Percentiles rank a stretch among this genome's conserved stretches.
Evolutionary conservation across 2,329 filamentous ascomycete genomes (phyloP).

Genomic region (Stemphylium beticola): DNA sequence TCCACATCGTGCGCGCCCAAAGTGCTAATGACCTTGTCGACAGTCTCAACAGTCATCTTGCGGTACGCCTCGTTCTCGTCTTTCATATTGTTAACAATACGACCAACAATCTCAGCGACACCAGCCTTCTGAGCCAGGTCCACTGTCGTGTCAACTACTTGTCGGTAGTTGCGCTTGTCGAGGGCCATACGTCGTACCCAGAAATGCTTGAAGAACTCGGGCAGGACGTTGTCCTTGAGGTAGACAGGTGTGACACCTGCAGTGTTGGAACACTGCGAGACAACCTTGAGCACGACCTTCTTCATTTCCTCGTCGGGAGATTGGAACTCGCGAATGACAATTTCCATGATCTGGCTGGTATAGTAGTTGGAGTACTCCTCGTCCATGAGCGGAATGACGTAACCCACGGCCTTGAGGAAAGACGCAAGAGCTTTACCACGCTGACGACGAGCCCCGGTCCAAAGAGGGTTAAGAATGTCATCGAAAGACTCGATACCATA

Average conservation of each 20-base stretch:
- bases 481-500: conserved; percentile 99
- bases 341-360: conserved; percentile 98
- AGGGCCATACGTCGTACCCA: conserved; percentile 97
- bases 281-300: conserved; percentile 96
- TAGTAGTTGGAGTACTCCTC: conserved; percentile 99
- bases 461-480: conserved; percentile 94
- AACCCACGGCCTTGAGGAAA: conserved; percentile 96
- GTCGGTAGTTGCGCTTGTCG: conserved; percentile 96
- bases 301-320: conserved; percentile 99
- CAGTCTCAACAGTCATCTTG: conserved; percentile 98
- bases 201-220: conserved; percentile 98
- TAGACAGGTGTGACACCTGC: conserved; percentile 95
- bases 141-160: conserved; percentile 97
- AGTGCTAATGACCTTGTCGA: conserved; percentile 94
- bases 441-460: conserved; percentile 95
- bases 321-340: conserved; percentile 91
- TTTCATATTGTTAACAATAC: conserved; percentile 93
- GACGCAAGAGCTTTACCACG: conserved; percentile 94
- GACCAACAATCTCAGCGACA: conserved; percentile 89
- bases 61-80: conserved; percentile 97
- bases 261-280: conserved; percentile 93
- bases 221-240: conserved; percentile 90
- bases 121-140: conserved; percentile 98
- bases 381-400: conserved; percentile 98
- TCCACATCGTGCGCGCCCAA: conserved; percentile 93